These are phyloP conservation scores for Emergomyces orientalis DNA, from an alignment of 2,329 filamentous ascomycete species.

Conservation along the genomic window DNA sequence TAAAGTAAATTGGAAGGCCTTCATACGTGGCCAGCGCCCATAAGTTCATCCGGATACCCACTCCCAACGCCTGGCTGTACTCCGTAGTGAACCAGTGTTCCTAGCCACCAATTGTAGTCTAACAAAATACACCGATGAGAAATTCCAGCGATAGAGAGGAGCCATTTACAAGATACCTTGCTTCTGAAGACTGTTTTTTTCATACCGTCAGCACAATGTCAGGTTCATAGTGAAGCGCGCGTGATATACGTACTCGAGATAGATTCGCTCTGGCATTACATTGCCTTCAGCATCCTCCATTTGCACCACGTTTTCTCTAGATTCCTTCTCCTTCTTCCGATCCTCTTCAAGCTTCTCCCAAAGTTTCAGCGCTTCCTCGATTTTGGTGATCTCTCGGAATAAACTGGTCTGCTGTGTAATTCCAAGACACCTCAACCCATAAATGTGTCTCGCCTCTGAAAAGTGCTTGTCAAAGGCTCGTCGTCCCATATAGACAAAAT, in stretches of 20 bases:
- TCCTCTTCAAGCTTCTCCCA: conserved; percentile 92
- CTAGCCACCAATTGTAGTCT: not conserved
- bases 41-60: not conserved
- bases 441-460: conserved; percentile 84
- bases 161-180: conserved; percentile 18
- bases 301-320: conserved; percentile 79
- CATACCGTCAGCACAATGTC: conserved; percentile 12
- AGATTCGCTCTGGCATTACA: conserved; percentile 98
- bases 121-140: conserved; percentile 4
- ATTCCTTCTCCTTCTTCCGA: conserved; percentile 64
- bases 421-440: conserved; percentile 85
- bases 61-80: conserved; percentile 1
- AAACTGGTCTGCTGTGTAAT: conserved; percentile 76
- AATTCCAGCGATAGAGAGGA: not conserved
- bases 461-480: conserved; percentile 98
- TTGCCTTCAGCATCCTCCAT: conserved; percentile 98
- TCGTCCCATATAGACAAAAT: conserved; percentile 97
- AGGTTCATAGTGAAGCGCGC: not conserved
- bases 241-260: conserved; percentile 55
- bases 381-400: conserved; percentile 88
- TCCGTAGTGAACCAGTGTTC: not conserved
- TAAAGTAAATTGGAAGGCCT: not conserved
- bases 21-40: not conserved
- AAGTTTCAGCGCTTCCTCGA: conserved; percentile 75
- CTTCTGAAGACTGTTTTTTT: conserved; percentile 17